Evolutionary conservation across 192 early-diverging fungal species (phyloP).

Genomic region (Allomyces javanicus): DNA sequence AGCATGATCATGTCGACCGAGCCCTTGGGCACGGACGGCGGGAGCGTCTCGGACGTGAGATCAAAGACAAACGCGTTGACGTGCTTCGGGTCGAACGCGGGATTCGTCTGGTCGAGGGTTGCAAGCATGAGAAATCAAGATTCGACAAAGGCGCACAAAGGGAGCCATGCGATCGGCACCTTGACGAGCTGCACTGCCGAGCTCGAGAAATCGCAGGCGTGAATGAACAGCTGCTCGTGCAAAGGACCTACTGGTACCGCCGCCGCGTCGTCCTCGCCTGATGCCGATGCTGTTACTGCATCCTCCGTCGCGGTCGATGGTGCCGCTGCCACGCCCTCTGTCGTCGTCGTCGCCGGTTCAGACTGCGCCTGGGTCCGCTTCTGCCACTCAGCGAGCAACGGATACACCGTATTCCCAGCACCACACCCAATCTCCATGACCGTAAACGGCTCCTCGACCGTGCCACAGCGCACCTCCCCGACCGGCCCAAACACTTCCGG

Average conservation of each 20-base stretch:
- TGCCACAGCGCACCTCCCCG: too few species aligned
- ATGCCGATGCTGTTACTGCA: too few species aligned
- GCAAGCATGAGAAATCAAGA: not conserved
- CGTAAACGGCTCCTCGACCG: slow-evolving; percentile 13
- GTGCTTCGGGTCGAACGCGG: slow-evolving; percentile 38
- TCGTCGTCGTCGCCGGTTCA: too few species aligned
- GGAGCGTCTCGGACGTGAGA: slow-evolving; percentile 53
- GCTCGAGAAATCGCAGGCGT: slow-evolving; percentile 79
- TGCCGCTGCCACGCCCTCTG: too few species aligned
- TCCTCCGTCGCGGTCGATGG: too few species aligned
- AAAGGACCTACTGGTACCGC: slow-evolving; percentile 2
- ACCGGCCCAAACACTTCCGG: slow-evolving; percentile 10
- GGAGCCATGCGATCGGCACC: slow-evolving; percentile 7
- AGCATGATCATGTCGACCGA: slow-evolving; percentile 78
- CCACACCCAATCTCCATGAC: slow-evolving; percentile 95
- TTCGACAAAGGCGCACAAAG: not conserved
- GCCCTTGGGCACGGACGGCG: slow-evolving; percentile 47
- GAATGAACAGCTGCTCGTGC: slow-evolving; percentile 56
- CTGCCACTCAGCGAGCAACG: slow-evolving; percentile 49
- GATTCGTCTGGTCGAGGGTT: not conserved
- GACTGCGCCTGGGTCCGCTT: too few species aligned
- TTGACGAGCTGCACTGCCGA: slow-evolving; percentile 88
- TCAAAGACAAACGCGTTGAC: slow-evolving; percentile 92
- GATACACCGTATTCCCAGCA: slow-evolving; percentile 90
- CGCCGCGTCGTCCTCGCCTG: too few species aligned